A percentile compares a stretch with the other conserved stretches of the same genome.
phyloP scores from a whole-genome alignment of 2,329 filamentous ascomycete species.

The Aspergillus fructus region DNA sequence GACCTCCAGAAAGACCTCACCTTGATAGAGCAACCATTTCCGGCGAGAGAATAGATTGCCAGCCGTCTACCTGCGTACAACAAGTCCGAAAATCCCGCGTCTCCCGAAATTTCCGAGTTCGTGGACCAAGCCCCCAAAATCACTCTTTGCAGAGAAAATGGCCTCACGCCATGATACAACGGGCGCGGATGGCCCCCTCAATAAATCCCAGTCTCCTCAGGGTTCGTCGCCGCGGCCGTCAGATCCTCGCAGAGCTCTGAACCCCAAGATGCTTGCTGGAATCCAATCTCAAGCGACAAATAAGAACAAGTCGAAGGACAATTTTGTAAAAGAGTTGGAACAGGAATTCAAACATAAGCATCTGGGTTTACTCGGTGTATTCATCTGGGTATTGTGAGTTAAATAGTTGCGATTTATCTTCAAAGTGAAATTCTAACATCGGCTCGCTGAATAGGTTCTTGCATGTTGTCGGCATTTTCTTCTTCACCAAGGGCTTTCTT shows the following conservation, averaged over 20 bases:
- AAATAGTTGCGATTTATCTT: conserved; percentile 4
- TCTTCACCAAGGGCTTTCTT: conserved; percentile 94
- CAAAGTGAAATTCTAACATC: neutral
- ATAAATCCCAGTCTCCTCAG: neutral
- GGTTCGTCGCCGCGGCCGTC: conserved; percentile 9
- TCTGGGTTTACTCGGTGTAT: conserved; percentile 36
- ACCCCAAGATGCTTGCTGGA: conserved; percentile 12
- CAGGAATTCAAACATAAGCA: conserved; percentile 40
- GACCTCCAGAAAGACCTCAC: neutral
- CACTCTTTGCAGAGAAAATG: conserved; percentile 1
- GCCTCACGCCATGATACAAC: conserved; percentile 7
- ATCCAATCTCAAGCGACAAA: conserved; percentile 21
- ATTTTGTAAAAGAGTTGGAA: conserved; percentile 31
- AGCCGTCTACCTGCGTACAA: neutral
- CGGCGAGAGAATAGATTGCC: neutral
- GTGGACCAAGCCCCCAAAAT: conserved; percentile 6
- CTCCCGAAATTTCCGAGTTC: neutral
- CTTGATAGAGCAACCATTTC: neutral
- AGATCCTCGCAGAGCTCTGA: conserved; percentile 13
- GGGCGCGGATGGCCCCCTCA: conserved; percentile 8
- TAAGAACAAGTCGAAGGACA: conserved; percentile 26
- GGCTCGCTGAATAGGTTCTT: conserved; percentile 52
- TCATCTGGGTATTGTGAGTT: conserved; percentile 44
- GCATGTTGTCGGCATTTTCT: conserved; percentile 77
- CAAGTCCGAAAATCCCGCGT: neutral